Evolutionary conservation across 768 basidiomycete species (phyloP), one percentile per base, ranked within the genome.

Genomic region (Rhodosporidiobolus sp.): DNA sequence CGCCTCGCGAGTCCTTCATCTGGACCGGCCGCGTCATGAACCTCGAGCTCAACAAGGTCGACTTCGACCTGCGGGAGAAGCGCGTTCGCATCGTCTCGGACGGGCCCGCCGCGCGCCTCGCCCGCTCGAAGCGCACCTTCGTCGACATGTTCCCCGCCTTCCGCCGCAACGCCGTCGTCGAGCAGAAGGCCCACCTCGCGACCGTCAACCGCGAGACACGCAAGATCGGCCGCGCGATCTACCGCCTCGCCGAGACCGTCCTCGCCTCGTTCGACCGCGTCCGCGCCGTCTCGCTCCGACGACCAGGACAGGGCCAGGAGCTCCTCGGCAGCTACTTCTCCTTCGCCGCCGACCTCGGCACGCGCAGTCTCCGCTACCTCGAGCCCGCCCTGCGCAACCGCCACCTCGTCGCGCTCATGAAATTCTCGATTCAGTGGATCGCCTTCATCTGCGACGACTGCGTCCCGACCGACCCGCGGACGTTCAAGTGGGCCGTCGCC

Each of bases 381-480:
- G 93, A 95, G 76, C 86, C 86, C 24, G 84, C 87, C 0, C 80
- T 89, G 64, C 83, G 85, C 76, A 76, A 77, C 38, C 88, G 89
- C 75, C 95, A 96, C 82, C 90, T 90, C 79, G 87, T 89, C 12
- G 85, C 90, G 7, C 84, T 97, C 46, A 89, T 94, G 81, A 89
- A 88, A 71, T 86, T 98, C 63, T 92, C 94, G 17, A 97, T 98
- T 77, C 90, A 91, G 20, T 99, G 95, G 95, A 92, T 98, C 46
- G 89, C 93, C 55, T 98, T 99, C 84, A 95, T 98, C 74, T 96
- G 93, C 82, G 94, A 97, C 79, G 92, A 94, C 77, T 99, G 96
- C 82, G 91, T 96, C 77, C 93, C 94, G 14, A 90, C 91, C 46
- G 94, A 98, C 80, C 87, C 92, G 68, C 90, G 89, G 80, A 98